Conservation (phyloP, 495 filamentous ascomycete genomes). For the Penicillium arizonense region DNA sequence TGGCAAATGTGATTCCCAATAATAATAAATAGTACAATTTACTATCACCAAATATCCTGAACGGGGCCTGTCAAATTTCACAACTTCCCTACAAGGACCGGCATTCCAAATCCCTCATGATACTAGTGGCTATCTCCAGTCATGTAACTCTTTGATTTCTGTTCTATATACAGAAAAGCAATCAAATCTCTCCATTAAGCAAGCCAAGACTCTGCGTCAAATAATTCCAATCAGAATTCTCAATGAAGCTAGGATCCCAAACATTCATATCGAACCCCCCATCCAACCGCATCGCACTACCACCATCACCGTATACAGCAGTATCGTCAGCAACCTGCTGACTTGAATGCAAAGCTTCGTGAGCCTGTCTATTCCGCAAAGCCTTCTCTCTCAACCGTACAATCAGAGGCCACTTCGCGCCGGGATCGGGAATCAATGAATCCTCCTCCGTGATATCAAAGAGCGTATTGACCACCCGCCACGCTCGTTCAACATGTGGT, state of each 20-base stretch:
- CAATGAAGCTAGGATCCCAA: constrained; percentile 19
- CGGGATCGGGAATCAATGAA: constrained; percentile 12
- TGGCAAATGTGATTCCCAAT: too few species aligned
- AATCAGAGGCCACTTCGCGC: constrained; percentile 24
- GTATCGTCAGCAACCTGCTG: background rate
- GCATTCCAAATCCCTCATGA: too few species aligned
- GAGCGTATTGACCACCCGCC: constrained; percentile 16
- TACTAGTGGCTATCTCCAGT: too few species aligned
- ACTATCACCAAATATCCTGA: too few species aligned
- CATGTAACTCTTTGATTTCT: too few species aligned
- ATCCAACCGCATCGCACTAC: background rate
- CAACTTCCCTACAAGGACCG: too few species aligned
- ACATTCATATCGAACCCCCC: constrained; percentile 13
- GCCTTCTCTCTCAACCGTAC: constrained; percentile 26
- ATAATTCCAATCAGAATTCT: constrained; percentile 24
- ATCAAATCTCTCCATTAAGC: too few species aligned
- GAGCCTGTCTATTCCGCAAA: constrained; percentile 14
- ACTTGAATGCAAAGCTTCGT: background rate
- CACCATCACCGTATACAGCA: background rate
- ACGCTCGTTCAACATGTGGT: constrained; percentile 16
- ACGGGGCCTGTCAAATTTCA: too few species aligned
- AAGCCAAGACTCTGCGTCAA: constrained; percentile 16
- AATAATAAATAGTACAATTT: too few species aligned
- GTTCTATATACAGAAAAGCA: too few species aligned
- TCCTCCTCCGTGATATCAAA: constrained; percentile 24